These are phyloP conservation scores for Scutellaria barbata DNA, from an alignment of 257 asterid species.

Conservation along the genomic window DNA sequence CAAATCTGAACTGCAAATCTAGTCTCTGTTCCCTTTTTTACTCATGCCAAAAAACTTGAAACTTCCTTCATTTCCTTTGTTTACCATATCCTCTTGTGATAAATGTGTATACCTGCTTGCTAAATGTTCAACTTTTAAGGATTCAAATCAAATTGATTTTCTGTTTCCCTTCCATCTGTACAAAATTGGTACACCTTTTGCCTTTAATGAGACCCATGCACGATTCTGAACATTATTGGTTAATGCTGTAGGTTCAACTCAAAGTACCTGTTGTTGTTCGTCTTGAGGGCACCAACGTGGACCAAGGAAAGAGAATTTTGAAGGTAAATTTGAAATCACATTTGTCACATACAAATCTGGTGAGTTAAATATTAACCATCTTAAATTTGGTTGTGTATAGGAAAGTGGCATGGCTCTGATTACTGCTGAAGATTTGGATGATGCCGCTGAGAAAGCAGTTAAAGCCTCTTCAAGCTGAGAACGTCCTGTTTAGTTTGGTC, in stretches of 20 bases:
- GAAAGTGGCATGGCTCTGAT: constrained; percentile 90
- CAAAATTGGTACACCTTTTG: background rate
- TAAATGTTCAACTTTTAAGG: background rate
- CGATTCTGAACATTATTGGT: constrained; percentile 28
- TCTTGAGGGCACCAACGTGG: constrained; percentile 97
- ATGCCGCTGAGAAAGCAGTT: constrained; percentile 94
- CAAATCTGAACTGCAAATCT: background rate
- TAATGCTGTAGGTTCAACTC: constrained; percentile 67
- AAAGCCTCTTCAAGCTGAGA: constrained; percentile 55
- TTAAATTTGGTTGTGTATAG: constrained; percentile 43
- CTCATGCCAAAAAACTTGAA: background rate
- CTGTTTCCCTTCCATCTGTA: background rate
- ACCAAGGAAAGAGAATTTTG: constrained; percentile 92
- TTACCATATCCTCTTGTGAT: background rate
- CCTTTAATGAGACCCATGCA: background rate
- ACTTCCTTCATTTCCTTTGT: background rate
- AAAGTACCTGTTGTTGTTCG: constrained; percentile 96
- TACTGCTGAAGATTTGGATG: constrained; percentile 94
- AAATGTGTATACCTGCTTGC: background rate
- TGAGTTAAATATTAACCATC: background rate
- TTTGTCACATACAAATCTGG: background rate
- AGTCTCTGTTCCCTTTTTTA: too few species aligned
- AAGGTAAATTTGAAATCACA: constrained; percentile 55
- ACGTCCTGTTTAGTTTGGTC: constrained; percentile 9
- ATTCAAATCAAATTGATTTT: constrained; percentile 15